phyloP scores from a whole-genome alignment of 139 green algal species.

The Closterium sp. region DNA sequence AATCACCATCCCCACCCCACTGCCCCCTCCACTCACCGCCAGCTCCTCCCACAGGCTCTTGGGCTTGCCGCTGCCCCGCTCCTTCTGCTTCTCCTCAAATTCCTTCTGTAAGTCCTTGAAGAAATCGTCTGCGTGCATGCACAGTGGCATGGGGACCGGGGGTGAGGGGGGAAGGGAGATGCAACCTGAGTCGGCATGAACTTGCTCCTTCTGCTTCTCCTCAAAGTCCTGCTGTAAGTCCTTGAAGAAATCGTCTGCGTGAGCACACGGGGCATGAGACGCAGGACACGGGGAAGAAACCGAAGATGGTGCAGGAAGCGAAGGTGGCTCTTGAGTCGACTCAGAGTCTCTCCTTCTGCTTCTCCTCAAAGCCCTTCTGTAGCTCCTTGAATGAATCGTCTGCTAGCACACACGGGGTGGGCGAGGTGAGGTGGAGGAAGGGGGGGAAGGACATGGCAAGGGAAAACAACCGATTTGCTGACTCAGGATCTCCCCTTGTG shows the following conservation, averaged over 20 bases:
- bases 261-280: not conserved
- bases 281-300: too few relatives aligned
- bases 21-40: not conserved
- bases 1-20: not conserved
- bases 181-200: too few relatives aligned
- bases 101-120: conserved; percentile 45
- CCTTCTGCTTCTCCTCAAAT: conserved; percentile 9
- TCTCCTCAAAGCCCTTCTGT: conserved; percentile 32
- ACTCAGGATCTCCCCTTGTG: too few relatives aligned
- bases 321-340: conserved; percentile 2
- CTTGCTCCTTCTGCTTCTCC: too few relatives aligned
- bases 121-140: conserved; percentile 30
- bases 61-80: not conserved
- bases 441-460: too few relatives aligned
- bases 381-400: conserved; percentile 45
- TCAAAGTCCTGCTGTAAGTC: not conserved
- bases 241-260: not conserved
- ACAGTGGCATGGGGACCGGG: not conserved
- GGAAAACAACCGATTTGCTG: too few relatives aligned
- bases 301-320: too few relatives aligned
- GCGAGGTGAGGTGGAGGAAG: not conserved
- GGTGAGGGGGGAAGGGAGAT: not conserved
- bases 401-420: not conserved
- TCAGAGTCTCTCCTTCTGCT: not conserved
- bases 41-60: conserved; percentile 51